phyloP scores from a whole-genome alignment of 2,329 filamentous ascomycete species.

The Plectosphaerella plurivora region DNA sequence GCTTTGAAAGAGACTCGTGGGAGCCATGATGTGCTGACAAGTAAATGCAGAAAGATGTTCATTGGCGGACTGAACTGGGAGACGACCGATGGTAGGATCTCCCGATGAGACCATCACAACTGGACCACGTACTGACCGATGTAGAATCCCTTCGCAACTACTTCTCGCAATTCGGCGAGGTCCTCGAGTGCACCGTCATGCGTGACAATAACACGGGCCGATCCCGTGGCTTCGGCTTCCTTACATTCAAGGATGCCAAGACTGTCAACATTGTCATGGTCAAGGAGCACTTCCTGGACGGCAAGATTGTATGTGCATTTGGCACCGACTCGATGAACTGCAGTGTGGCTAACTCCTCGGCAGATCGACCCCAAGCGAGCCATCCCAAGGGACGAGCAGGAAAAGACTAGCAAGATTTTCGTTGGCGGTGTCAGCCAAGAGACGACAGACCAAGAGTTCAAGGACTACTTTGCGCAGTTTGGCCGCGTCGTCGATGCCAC shows the following conservation, averaged over 20 bases:
- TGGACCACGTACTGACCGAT: neutral
- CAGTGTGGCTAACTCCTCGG: slow-evolving; percentile 13
- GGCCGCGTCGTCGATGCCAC: slow-evolving; percentile 95
- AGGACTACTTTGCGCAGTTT: slow-evolving; percentile 94
- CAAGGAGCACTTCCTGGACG: slow-evolving; percentile 96
- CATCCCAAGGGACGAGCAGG: slow-evolving; percentile 95
- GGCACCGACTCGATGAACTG: neutral
- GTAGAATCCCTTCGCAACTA: slow-evolving; percentile 94
- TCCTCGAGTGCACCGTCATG: slow-evolving; percentile 99
- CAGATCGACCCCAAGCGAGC: slow-evolving; percentile 98
- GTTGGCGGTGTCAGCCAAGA: slow-evolving; percentile 97
- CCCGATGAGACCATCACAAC: slow-evolving; percentile 5
- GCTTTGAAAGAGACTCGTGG: too few species aligned
- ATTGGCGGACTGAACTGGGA: slow-evolving; percentile 99
- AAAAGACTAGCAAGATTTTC: slow-evolving; percentile 98
- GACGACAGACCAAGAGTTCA: slow-evolving; percentile 92
- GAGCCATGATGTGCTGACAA: slow-evolving; percentile 1
- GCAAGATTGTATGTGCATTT: slow-evolving; percentile 78
- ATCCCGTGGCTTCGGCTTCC: slow-evolving; percentile 92
- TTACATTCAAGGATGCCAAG: slow-evolving; percentile 96
- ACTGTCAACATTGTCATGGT: slow-evolving; percentile 99
- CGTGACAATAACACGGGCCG: slow-evolving; percentile 89
- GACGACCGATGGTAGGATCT: slow-evolving; percentile 84
- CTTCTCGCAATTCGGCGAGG: slow-evolving; percentile 96
- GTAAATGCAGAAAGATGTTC: slow-evolving; percentile 84